A percentile compares a stretch with the other conserved stretches of the same genome.
Conservation (phyloP, 108 stramenopile genomes). For the Chaetoceros muelleri region DNA sequence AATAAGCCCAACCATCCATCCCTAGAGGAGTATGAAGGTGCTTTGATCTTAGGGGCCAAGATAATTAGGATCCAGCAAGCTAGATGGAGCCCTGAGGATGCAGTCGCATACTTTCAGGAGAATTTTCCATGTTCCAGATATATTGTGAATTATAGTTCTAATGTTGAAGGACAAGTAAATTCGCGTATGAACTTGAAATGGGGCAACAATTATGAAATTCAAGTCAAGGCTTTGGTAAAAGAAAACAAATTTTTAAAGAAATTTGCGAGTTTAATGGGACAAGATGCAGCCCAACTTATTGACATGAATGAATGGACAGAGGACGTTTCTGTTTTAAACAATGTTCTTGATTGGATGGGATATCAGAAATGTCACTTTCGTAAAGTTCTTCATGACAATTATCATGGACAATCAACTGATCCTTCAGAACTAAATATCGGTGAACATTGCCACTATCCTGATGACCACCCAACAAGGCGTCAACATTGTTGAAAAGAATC, state of each 20-base stretch:
- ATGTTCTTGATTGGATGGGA: slow-evolving; percentile 6
- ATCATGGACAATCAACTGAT: no score
- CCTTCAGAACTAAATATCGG: no score
- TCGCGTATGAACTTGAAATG: no score
- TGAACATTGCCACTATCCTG: no score
- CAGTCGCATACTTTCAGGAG: slow-evolving; percentile 6
- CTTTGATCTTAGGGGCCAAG: slow-evolving; percentile 5
- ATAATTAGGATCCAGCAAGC: slow-evolving; percentile 1
- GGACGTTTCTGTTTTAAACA: slow-evolving; percentile 3
- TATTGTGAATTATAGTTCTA: slow-evolving; percentile 1
- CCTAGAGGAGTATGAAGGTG: slow-evolving; percentile 1
- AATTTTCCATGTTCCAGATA: slow-evolving; percentile 9
- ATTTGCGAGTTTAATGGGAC: slow-evolving; percentile 3
- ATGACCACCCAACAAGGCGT: no score
- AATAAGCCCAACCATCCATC: slow-evolving; percentile 4
- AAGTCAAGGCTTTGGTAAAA: neutral
- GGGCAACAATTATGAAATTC: no score
- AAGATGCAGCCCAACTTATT: neutral
- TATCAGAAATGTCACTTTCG: slow-evolving; percentile 7
- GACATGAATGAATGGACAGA: slow-evolving; percentile 5
- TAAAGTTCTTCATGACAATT: slow-evolving; percentile 8
- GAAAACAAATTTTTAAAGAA: slow-evolving; percentile 1
- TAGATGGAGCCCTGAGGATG: slow-evolving; percentile 3
- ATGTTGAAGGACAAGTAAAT: neutral
- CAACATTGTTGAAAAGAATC: no score